Conservation (phyloP, 1,139 yeast species). For the Candida sp. region DNA sequence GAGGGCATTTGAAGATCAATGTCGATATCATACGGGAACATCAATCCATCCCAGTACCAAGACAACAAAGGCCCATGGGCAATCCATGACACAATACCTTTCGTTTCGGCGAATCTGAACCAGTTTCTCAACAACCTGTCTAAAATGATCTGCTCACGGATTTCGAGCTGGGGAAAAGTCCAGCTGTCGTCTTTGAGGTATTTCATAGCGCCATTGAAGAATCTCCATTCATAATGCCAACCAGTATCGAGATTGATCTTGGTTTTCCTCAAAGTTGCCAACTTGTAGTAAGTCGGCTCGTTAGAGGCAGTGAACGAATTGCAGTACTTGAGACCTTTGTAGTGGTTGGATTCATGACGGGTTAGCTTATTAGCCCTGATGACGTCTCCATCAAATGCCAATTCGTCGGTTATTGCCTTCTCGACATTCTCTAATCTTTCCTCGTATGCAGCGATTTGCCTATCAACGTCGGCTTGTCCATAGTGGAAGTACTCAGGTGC, state of each 20-base stretch:
- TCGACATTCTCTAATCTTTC: constrained; percentile 21
- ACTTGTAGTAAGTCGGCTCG: constrained; percentile 37
- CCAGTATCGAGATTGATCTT: constrained; percentile 35
- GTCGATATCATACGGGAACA: constrained; percentile 42
- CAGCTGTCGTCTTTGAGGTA: constrained; percentile 24
- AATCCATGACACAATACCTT: constrained; percentile 46
- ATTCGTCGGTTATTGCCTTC: constrained; percentile 29
- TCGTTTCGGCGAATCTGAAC: constrained; percentile 38
- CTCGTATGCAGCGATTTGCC: constrained; percentile 32
- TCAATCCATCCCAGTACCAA: constrained; percentile 43
- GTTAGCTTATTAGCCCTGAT: constrained; percentile 16
- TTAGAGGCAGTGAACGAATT: constrained; percentile 15
- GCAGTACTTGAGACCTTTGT: constrained; percentile 26
- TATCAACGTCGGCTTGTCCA: constrained; percentile 24
- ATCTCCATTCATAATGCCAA: constrained; percentile 47
- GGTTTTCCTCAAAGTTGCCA: constrained; percentile 32
- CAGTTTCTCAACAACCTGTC: constrained; percentile 37
- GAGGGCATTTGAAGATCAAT: constrained; percentile 43
- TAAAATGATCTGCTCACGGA: constrained; percentile 32
- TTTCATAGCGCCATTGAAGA: constrained; percentile 35
- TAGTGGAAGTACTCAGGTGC: constrained; percentile 25
- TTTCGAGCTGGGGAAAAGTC: constrained; percentile 27
- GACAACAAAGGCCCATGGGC: constrained; percentile 56
- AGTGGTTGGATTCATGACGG: constrained; percentile 29
- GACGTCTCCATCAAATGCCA: constrained; percentile 20